Percentiles rank a stretch among this genome's conserved stretches.
Conservation (phyloP, 371 early-diverging fungal species). For the Actinomortierella wolfii region DNA sequence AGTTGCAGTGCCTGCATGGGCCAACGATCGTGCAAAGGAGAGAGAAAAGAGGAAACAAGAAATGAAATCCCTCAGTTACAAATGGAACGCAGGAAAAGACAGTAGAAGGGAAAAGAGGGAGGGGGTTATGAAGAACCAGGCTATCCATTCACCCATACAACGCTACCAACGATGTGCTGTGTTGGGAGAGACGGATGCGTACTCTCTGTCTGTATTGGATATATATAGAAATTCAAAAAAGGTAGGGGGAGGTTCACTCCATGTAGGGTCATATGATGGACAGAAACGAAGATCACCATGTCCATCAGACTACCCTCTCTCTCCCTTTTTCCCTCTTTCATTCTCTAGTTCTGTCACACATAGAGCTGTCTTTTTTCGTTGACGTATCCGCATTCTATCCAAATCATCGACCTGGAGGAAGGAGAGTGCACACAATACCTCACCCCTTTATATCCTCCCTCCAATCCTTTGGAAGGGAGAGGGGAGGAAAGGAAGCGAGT, state of each 20-base stretch:
- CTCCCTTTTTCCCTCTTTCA: background rate
- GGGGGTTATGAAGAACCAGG: conserved; percentile 1
- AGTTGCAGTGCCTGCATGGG: no score
- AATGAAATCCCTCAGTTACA: background rate
- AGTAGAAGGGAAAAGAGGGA: background rate
- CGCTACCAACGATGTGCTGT: no score
- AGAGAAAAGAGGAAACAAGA: background rate
- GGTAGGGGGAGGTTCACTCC: no score
- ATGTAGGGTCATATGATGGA: no score
- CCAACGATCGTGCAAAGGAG: background rate
- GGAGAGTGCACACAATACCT: background rate
- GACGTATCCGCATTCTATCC: background rate
- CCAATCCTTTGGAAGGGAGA: background rate
- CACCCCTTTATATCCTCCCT: background rate
- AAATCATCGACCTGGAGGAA: background rate
- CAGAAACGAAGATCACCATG: no score
- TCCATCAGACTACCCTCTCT: background rate
- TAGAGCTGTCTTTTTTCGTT: background rate
- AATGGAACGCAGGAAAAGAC: background rate
- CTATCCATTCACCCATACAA: no score
- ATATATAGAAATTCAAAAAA: background rate
- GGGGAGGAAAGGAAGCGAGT: background rate
- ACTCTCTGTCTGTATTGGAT: background rate
- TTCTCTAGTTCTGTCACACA: background rate
- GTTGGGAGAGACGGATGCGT: no score